These are phyloP conservation scores for Corniculantispora saksenae DNA, from an alignment of 2,329 filamentous ascomycete genomes.

Conservation along the genomic window DNA sequence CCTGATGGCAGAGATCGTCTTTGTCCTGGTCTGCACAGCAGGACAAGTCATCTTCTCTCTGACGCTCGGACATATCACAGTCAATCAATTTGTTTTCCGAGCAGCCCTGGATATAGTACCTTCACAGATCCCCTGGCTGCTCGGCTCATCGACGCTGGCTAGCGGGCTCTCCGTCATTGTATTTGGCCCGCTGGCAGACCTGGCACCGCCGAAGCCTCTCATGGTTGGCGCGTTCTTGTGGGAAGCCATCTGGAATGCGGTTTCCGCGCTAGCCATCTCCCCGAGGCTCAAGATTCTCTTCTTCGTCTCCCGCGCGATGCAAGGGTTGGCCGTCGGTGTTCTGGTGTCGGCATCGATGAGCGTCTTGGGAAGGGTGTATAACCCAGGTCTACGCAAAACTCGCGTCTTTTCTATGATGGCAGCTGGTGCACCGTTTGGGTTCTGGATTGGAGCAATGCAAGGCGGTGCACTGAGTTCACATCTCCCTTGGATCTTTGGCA, in stretches of 20 bases:
- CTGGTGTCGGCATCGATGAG: constrained; percentile 20
- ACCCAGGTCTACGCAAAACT: constrained; percentile 18
- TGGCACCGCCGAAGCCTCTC: constrained; percentile 20
- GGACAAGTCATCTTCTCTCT: constrained; percentile 19
- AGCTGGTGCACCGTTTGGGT: constrained; percentile 17
- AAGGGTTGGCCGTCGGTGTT: constrained; percentile 18
- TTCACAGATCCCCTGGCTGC: constrained; percentile 19
- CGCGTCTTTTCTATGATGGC: constrained; percentile 20
- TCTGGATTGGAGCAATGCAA: constrained; percentile 18
- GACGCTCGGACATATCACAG: constrained; percentile 18
- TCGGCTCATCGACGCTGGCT: constrained; percentile 17
- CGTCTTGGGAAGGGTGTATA: constrained; percentile 19
- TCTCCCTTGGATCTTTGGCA: constrained; percentile 20
- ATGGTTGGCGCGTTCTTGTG: constrained; percentile 20
- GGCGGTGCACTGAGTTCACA: constrained; percentile 16
- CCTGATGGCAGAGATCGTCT: constrained; percentile 17
- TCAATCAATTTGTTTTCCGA: constrained; percentile 17
- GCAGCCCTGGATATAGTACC: constrained; percentile 17
- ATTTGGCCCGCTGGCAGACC: constrained; percentile 19
- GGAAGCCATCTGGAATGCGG: constrained; percentile 20
- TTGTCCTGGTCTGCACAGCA: constrained; percentile 19
- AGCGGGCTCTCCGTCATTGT: constrained; percentile 21
- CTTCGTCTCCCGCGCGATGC: constrained; percentile 19
- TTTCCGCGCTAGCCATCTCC: constrained; percentile 11
- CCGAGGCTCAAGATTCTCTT: constrained; percentile 16